phyloP scores from a whole-genome alignment of 2,329 filamentous ascomycete genomes.

The Sporothrix protearum region DNA sequence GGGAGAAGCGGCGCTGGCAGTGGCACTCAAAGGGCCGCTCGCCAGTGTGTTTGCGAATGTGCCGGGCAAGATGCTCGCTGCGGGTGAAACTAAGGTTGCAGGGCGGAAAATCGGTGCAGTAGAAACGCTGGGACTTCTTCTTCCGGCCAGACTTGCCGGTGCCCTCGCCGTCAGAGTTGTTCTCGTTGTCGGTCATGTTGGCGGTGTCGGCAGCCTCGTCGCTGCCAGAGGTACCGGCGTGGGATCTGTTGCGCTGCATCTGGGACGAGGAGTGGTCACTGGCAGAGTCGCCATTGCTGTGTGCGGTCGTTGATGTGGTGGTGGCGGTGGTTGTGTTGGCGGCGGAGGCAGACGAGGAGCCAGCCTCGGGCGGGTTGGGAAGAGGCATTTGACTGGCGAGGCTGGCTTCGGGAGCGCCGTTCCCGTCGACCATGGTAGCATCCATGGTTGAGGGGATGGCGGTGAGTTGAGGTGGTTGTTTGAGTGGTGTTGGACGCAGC shows the following conservation, averaged over 20 bases:
- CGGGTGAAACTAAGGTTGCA: slow-evolving; percentile 93
- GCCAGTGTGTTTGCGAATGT: slow-evolving; percentile 96
- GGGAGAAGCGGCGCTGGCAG: slow-evolving; percentile 86
- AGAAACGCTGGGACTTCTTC: slow-evolving; percentile 95
- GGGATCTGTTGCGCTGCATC: slow-evolving; percentile 44
- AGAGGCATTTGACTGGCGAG: slow-evolving; percentile 52
- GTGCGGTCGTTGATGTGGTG: slow-evolving; percentile 36
- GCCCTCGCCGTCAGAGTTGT: slow-evolving; percentile 44
- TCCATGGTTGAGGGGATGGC: not conserved
- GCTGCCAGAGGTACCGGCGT: slow-evolving; percentile 71
- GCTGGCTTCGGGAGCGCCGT: slow-evolving; percentile 38
- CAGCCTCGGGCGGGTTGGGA: slow-evolving; percentile 43
- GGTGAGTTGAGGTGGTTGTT: not conserved
- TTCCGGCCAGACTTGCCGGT: slow-evolving; percentile 76
- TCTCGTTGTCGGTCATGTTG: not conserved
- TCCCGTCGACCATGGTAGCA: slow-evolving; percentile 41
- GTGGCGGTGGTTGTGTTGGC: not conserved
- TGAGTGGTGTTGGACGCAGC: not conserved
- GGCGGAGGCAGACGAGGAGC: not conserved
- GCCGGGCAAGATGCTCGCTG: slow-evolving; percentile 89
- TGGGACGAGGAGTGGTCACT: slow-evolving; percentile 38
- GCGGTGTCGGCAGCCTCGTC: slow-evolving; percentile 66
- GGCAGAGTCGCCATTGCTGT: slow-evolving; percentile 41
- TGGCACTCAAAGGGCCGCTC: slow-evolving; percentile 97
- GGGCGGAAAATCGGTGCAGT: slow-evolving; percentile 90